These are phyloP conservation scores for Begonia masoniana DNA, from an alignment of 306 rosid species.

Conservation along the genomic window DNA sequence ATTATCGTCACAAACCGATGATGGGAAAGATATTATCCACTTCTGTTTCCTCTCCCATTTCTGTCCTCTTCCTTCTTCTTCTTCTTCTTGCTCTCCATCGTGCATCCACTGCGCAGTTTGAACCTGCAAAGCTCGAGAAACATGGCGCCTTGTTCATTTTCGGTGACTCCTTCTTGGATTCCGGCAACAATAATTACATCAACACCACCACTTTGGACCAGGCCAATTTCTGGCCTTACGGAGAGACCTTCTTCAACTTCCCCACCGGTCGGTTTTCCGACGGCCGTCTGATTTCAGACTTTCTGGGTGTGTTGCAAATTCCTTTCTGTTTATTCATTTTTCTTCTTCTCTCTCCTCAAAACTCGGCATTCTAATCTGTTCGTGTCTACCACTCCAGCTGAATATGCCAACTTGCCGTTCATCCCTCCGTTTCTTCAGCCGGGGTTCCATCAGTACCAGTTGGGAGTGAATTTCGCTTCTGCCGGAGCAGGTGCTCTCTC, in stretches of 20 bases:
- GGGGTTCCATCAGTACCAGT: constrained; percentile 27
- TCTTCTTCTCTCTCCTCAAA: constrained; percentile 8
- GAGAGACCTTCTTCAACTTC: constrained; percentile 54
- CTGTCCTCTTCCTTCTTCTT: background rate
- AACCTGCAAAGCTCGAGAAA: constrained; percentile 4
- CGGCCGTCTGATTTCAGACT: constrained; percentile 76
- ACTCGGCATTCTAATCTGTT: constrained; percentile 2
- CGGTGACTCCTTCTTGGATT: constrained; percentile 83
- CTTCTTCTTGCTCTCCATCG: background rate
- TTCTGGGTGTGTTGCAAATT: constrained; percentile 38
- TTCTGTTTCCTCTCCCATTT: background rate
- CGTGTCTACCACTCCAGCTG: constrained; percentile 28
- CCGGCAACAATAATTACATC: constrained; percentile 93
- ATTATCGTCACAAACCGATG: background rate
- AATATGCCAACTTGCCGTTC: constrained; percentile 58
- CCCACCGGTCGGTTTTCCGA: constrained; percentile 92
- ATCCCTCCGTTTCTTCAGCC: constrained; percentile 68
- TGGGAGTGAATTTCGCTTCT: constrained; percentile 87
- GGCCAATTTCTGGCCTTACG: constrained; percentile 94
- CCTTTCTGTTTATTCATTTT: constrained; percentile 14
- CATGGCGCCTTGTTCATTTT: constrained; percentile 47
- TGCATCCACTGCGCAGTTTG: background rate
- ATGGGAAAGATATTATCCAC: background rate
- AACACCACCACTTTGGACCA: constrained; percentile 76
- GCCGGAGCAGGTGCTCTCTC: constrained; percentile 85